phyloP scores from a whole-genome alignment of 2,329 filamentous ascomycete genomes.

The Penicillium janthinellum region DNA sequence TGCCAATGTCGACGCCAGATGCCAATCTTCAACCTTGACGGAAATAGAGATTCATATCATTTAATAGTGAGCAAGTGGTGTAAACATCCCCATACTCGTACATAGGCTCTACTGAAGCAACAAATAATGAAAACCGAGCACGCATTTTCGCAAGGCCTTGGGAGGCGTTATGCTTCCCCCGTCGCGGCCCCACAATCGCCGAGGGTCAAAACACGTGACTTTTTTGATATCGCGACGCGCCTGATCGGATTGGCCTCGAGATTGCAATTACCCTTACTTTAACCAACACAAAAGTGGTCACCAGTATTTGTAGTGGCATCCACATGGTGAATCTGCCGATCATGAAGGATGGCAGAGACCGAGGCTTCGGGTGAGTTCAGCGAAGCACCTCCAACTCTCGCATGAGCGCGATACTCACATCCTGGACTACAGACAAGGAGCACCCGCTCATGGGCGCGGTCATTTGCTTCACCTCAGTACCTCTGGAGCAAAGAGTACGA shows the following conservation, averaged over 20 bases:
- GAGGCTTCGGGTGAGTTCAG: conserved; percentile 36
- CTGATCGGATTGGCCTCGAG: conserved; percentile 11
- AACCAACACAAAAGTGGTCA: background rate
- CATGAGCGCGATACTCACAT: conserved; percentile 20
- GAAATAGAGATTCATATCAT: no score
- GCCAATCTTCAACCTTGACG: no score
- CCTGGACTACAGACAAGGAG: conserved; percentile 52
- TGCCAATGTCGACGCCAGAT: no score
- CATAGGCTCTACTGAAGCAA: no score
- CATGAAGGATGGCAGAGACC: conserved; percentile 47
- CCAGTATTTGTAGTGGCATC: background rate
- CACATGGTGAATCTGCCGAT: conserved; percentile 12
- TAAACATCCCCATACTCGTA: no score
- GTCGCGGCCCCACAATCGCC: background rate
- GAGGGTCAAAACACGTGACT: conserved; percentile 19
- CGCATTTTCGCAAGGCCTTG: no score
- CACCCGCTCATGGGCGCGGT: conserved; percentile 71
- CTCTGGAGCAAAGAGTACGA: conserved; percentile 74
- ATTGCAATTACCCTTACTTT: conserved; percentile 3
- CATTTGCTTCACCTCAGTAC: conserved; percentile 85
- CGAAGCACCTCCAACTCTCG: background rate
- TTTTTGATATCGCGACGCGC: conserved; percentile 18
- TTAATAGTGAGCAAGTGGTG: no score
- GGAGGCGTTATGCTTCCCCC: background rate
- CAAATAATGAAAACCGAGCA: no score